These are phyloP conservation scores for Fusarium acutatum DNA, from an alignment of 2,329 filamentous ascomycete genomes.

Conservation along the genomic window DNA sequence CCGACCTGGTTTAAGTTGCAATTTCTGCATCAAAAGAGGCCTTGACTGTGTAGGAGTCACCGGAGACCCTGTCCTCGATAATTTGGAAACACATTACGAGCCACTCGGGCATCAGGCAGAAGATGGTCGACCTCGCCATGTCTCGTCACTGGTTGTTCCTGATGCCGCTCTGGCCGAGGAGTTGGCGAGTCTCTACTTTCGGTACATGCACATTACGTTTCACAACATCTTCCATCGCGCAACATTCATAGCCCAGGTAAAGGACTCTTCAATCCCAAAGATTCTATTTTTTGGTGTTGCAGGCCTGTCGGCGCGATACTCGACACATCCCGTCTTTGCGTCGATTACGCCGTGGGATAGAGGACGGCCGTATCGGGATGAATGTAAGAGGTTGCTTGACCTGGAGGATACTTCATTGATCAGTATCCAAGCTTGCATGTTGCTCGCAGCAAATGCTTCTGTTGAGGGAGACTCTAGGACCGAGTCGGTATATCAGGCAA, in stretches of 20 bases:
- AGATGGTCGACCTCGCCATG: not conserved
- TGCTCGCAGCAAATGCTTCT: not conserved
- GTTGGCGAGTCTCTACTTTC: not conserved
- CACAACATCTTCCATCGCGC: constrained; percentile 2
- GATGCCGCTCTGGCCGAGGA: not conserved
- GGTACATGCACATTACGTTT: not conserved
- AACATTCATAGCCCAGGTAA: not conserved
- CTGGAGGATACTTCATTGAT: not conserved
- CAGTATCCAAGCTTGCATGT: constrained; percentile 1
- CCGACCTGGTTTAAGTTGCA: not conserved
- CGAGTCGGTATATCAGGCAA: not conserved
- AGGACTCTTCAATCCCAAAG: not conserved
- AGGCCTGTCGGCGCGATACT: not conserved
- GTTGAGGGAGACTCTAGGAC: not conserved
- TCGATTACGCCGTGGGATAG: not conserved
- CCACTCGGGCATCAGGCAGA: not conserved
- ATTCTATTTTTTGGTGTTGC: not conserved
- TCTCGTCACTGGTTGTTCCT: not conserved
- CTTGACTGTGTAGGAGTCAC: not conserved
- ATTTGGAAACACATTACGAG: not conserved
- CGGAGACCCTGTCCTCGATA: not conserved
- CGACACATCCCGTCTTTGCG: not conserved
- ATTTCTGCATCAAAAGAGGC: not conserved
- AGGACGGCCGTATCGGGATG: not conserved
- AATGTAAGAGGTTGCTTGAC: not conserved